These are phyloP conservation scores for Pleodorina starrii DNA, from an alignment of 139 green algal genomes.

Conservation along the genomic window DNA sequence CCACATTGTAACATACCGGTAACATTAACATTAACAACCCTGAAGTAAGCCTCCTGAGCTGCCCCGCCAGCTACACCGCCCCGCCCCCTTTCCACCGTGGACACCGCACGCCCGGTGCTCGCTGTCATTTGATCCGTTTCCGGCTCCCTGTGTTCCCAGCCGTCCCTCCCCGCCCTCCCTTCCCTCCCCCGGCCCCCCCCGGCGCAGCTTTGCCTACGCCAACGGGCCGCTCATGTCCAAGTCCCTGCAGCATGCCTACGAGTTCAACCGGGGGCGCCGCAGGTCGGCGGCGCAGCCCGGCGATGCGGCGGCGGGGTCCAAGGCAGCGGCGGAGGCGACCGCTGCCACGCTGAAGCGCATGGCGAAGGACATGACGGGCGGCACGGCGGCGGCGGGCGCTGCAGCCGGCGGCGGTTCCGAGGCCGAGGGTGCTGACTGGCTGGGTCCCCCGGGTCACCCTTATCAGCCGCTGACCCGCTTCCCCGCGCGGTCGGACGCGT, in stretches of 20 bases:
- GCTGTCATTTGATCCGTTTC: no score
- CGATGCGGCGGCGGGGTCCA: neutral
- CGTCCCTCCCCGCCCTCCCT: neutral
- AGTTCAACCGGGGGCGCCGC: neutral
- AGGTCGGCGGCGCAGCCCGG: neutral
- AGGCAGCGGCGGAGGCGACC: neutral
- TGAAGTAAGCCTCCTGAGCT: no score
- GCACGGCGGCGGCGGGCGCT: neutral
- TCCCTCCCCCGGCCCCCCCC: neutral
- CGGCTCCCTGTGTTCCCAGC: no score
- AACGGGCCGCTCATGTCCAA: neutral
- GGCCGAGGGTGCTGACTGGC: neutral
- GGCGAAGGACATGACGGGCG: neutral
- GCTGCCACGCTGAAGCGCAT: neutral
- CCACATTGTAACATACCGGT: no score
- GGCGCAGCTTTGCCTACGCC: slow-evolving; percentile 23
- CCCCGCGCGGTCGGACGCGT: slow-evolving; percentile 60
- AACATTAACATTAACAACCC: no score
- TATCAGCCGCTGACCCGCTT: neutral
- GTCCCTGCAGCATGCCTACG: neutral
- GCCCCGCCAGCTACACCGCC: no score
- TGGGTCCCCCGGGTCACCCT: slow-evolving; percentile 3
- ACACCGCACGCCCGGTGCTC: no score
- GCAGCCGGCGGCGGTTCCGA: neutral
- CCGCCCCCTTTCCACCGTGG: no score